Percentiles rank a stretch among this genome's conserved stretches.
Conservation (phyloP, 2,329 filamentous ascomycete species). For the Fusarium sp. region DNA sequence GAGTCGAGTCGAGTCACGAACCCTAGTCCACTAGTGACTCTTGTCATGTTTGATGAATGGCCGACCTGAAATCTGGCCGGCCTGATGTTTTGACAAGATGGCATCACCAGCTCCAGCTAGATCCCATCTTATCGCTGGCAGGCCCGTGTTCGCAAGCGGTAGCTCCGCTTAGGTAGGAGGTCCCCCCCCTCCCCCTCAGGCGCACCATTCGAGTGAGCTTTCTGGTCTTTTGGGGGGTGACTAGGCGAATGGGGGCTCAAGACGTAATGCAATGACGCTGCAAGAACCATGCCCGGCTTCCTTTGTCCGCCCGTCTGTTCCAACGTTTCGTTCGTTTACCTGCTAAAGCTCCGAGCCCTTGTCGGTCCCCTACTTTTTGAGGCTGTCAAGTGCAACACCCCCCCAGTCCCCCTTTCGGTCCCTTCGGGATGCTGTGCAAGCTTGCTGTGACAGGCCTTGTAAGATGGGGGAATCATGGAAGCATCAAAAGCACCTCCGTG, state of each 20-base stretch:
- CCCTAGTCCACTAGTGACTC: neutral
- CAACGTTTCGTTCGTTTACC: neutral
- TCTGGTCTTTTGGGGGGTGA: neutral
- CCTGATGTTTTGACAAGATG: constrained; percentile 36
- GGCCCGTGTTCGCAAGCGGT: constrained; percentile 12
- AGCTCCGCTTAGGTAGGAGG: constrained; percentile 14
- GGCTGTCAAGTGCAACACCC: neutral
- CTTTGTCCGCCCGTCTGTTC: neutral
- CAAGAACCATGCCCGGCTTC: constrained; percentile 4
- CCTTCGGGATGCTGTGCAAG: neutral
- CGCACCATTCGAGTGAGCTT: constrained; percentile 12
- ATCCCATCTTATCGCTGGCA: constrained; percentile 30
- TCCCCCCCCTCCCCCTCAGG: neutral
- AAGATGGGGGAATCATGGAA: constrained; percentile 2
- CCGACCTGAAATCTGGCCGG: constrained; percentile 1
- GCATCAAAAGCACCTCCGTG: neutral
- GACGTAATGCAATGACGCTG: constrained; percentile 46
- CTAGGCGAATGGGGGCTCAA: constrained; percentile 38
- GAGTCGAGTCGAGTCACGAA: neutral
- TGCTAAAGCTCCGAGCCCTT: constrained; percentile 1
- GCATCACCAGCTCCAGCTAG: constrained; percentile 35
- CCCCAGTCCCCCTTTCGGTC: neutral
- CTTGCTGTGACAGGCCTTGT: neutral
- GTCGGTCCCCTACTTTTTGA: constrained; percentile 9
- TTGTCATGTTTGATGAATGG: neutral